Evolutionary conservation across 768 basidiomycete genomes (phyloP).

Genomic region (Panaeolus papilionaceus): DNA sequence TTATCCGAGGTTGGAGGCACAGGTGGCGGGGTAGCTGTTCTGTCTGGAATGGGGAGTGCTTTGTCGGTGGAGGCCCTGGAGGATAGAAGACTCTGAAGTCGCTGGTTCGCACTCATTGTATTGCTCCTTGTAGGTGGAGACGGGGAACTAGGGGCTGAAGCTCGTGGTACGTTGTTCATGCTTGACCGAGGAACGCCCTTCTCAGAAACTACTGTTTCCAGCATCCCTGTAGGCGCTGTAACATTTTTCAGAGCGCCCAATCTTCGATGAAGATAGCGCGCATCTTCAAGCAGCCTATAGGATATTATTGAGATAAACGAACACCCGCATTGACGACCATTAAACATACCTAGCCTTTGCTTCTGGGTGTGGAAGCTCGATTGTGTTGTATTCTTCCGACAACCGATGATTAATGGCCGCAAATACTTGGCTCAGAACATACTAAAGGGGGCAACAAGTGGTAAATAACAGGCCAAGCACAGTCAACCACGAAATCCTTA

Average conservation of each 20-base stretch:
- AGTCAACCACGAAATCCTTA: conserved; percentile 40
- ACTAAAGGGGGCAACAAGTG: conserved; percentile 46
- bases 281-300: conserved; percentile 80
- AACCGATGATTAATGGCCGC: conserved; percentile 91
- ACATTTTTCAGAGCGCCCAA: conserved; percentile 79
- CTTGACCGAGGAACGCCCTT: conserved; percentile 59
- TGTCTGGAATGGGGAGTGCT: conserved; percentile 37
- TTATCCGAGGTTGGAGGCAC: conserved; percentile 33
- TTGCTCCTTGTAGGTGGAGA: conserved; percentile 40
- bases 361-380: conserved; percentile 82
- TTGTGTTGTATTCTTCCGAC: conserved; percentile 82
- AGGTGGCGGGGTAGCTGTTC: conserved; percentile 34
- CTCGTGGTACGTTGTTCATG: conserved; percentile 25
- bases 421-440: conserved; percentile 95
- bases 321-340: neutral
- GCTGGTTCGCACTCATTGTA: conserved; percentile 52
- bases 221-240: conserved; percentile 72
- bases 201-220: conserved; percentile 86
- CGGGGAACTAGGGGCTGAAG: conserved; percentile 24
- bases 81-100: conserved; percentile 52
- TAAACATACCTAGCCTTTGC: conserved; percentile 81
- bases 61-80: conserved; percentile 44
- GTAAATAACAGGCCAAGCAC: conserved; percentile 12
- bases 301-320: conserved; percentile 15
- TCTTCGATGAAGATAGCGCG: conserved; percentile 76